Conservation (phyloP, 164 flowering plant genomes). For the Annona squamosa region DNA sequence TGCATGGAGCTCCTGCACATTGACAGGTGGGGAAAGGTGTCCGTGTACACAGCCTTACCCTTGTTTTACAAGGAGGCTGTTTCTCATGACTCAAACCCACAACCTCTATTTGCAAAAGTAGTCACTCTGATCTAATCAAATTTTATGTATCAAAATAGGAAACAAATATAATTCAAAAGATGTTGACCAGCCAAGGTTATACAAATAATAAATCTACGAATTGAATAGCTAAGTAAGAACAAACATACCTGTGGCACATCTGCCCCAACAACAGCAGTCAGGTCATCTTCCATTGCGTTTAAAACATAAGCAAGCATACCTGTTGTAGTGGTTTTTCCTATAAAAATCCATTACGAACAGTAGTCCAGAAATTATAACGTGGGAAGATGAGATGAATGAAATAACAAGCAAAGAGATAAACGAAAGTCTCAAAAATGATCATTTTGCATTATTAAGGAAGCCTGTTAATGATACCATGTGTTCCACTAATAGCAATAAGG, state of each 20-base stretch:
- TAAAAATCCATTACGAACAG: neutral
- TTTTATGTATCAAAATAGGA: neutral
- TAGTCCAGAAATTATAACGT: neutral
- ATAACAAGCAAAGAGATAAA: neutral
- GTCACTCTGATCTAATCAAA: too few relatives aligned
- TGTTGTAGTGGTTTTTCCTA: constrained; percentile 43
- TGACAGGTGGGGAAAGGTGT: too few relatives aligned
- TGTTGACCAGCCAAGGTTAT: neutral
- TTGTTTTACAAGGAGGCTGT: too few relatives aligned
- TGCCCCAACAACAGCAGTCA: constrained; percentile 44
- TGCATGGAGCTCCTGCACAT: neutral
- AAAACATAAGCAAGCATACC: constrained; percentile 49
- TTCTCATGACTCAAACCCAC: too few relatives aligned
- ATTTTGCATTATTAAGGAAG: neutral
- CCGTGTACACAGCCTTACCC: too few relatives aligned
- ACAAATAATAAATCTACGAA: neutral
- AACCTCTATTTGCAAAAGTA: too few relatives aligned
- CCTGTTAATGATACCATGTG: constrained; percentile 29
- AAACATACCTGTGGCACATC: constrained; percentile 39
- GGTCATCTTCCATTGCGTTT: constrained; percentile 34
- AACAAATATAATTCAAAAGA: neutral
- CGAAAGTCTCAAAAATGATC: neutral
- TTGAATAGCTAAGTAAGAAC: neutral
- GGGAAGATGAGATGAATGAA: neutral
- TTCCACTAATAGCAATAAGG: constrained; percentile 45